Evolutionary conservation across 495 filamentous ascomycete species (phyloP).

Genomic region (Cenococcum geophilum): DNA sequence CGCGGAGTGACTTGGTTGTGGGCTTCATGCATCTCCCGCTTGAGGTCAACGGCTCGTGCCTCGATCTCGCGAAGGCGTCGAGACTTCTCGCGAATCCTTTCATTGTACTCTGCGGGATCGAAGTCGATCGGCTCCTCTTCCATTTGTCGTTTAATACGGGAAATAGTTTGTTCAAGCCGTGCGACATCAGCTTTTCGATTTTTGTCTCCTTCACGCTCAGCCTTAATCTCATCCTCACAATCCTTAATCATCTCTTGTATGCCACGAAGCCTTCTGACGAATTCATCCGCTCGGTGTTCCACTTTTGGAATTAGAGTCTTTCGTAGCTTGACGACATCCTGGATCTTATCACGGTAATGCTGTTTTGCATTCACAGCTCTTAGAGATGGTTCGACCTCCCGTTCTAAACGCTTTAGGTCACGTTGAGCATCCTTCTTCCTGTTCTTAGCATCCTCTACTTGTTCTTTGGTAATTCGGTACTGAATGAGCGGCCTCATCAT

Average conservation of each 20-base stretch:
- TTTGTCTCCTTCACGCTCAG: conserved; percentile 50
- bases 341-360: conserved; percentile 40
- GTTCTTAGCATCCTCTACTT: conserved; percentile 32
- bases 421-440: conserved; percentile 36
- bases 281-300: conserved; percentile 48
- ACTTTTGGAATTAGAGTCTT: conserved; percentile 46
- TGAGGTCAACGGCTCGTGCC: conserved; percentile 10
- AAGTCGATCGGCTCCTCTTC: conserved; percentile 48
- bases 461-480: conserved; percentile 47
- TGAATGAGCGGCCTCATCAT: conserved; percentile 57
- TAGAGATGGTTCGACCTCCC: conserved; percentile 59
- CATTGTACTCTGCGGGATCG: conserved; percentile 51
- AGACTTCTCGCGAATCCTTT: conserved; percentile 43
- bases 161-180: conserved; percentile 42
- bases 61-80: conserved; percentile 44
- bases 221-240: conserved; percentile 49
- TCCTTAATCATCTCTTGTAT: conserved; percentile 52
- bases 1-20: not conserved
- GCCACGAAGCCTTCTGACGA: conserved; percentile 46
- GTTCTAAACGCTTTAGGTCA: conserved; percentile 49
- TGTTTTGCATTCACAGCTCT: conserved; percentile 28
- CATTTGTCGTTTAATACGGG: conserved; percentile 44
- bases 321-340: conserved; percentile 47
- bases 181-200: conserved; percentile 48
- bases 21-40: conserved; percentile 6